phyloP scores from a whole-genome alignment of 805 yeast species.

The Schwanniomyces vanrijiae region DNA sequence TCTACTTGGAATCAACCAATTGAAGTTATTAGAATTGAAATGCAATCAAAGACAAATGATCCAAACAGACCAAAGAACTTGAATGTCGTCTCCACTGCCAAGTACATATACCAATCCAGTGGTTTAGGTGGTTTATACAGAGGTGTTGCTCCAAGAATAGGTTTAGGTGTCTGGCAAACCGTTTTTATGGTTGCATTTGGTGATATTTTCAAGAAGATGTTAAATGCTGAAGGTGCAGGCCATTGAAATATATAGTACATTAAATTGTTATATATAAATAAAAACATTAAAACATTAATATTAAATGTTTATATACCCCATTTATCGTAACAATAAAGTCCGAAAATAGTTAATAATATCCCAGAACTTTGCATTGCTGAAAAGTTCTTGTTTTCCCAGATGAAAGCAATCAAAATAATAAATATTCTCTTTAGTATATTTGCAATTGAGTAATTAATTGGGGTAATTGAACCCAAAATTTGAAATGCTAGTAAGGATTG shows the following conservation, averaged over 20 bases:
- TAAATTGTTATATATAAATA: background rate
- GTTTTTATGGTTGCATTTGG: conserved; percentile 98
- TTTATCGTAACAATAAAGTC: conserved; percentile 42
- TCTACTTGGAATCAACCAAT: conserved; percentile 99
- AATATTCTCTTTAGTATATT: conserved; percentile 73
- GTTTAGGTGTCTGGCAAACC: conserved; percentile 97
- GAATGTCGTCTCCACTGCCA: conserved; percentile 72
- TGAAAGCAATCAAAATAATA: conserved; percentile 63
- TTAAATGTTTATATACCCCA: conserved; percentile 29
- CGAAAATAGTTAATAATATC: conserved; percentile 34
- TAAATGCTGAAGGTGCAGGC: conserved; percentile 42
- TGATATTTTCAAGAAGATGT: conserved; percentile 59
- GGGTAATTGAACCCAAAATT: conserved; percentile 67
- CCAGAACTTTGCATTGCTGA: conserved; percentile 35
- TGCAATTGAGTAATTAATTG: conserved; percentile 78
- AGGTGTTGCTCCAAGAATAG: conserved; percentile 97
- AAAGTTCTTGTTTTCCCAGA: conserved; percentile 48
- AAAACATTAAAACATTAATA: background rate
- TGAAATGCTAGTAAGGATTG: conserved; percentile 78
- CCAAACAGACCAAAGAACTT: conserved; percentile 94
- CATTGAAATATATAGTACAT: conserved; percentile 20
- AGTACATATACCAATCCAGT: conserved; percentile 76
- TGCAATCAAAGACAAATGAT: conserved; percentile 93
- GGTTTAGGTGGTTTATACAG: conserved; percentile 91
- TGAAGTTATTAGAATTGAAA: conserved; percentile 95